Conservation (phyloP, 306 rosid species). For the Malus asiatica region DNA sequence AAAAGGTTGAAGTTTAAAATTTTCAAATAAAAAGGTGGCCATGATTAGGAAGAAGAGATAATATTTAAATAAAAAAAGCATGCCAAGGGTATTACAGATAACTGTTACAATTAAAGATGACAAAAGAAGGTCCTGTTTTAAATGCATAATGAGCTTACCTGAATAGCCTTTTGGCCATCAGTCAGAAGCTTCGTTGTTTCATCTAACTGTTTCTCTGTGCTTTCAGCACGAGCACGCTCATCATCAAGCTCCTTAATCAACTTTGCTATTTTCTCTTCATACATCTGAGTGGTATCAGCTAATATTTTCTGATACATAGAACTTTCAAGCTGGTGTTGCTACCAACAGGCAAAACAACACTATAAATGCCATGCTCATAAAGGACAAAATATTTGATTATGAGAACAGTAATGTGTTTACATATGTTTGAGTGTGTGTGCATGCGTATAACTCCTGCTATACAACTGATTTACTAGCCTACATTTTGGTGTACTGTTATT, state of each 20-base stretch:
- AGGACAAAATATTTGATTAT: background rate
- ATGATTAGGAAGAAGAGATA: background rate
- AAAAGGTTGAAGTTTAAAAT: background rate
- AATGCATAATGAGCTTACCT: slow-evolving; percentile 23
- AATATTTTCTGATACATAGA: slow-evolving; percentile 44
- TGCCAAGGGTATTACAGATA: background rate
- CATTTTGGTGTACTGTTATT: background rate
- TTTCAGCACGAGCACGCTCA: slow-evolving; percentile 24
- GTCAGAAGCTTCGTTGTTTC: slow-evolving; percentile 23
- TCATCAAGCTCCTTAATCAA: slow-evolving; percentile 39
- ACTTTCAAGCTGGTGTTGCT: slow-evolving; percentile 59
- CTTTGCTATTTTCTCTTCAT: slow-evolving; percentile 51
- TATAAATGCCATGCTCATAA: slow-evolving; percentile 1
- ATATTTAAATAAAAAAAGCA: background rate
- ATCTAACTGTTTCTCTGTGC: slow-evolving; percentile 31
- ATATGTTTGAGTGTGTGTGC: background rate
- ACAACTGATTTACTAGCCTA: background rate
- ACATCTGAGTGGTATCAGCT: slow-evolving; percentile 65
- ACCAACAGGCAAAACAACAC: slow-evolving; percentile 31
- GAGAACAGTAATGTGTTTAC: background rate
- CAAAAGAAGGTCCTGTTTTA: background rate
- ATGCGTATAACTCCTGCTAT: background rate
- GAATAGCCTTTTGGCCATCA: slow-evolving; percentile 35
- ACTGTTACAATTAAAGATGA: background rate
- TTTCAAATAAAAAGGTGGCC: background rate